Conservation (phyloP, 768 basidiomycete genomes). For the Podaxis rugospora region DNA sequence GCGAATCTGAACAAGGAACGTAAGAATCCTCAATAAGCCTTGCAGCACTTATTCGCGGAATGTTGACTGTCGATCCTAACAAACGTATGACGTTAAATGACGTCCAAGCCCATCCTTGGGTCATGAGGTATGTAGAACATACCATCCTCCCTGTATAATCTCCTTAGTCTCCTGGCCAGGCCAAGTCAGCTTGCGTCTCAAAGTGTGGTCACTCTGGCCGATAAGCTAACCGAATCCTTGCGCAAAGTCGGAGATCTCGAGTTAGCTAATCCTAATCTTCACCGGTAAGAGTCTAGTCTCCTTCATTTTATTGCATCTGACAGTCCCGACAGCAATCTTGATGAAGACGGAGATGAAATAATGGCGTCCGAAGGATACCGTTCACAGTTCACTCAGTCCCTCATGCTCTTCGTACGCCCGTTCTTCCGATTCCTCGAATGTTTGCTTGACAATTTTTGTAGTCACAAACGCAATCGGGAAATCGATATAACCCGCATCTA, state of each 20-base stretch:
- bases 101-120: constrained; percentile 63
- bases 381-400: constrained; percentile 76
- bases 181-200: constrained; percentile 64
- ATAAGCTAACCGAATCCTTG: constrained; percentile 65
- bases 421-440: constrained; percentile 10
- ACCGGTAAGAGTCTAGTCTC: constrained; percentile 20
- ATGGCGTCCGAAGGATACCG: constrained; percentile 53
- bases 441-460: constrained; percentile 22
- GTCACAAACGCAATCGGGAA: constrained; percentile 81
- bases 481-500: constrained; percentile 66
- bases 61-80: constrained; percentile 69
- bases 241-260: constrained; percentile 70
- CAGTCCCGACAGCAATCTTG: constrained; percentile 24
- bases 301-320: not conserved
- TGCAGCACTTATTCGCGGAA: constrained; percentile 68
- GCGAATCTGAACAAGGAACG: not conserved
- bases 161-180: constrained; percentile 28
- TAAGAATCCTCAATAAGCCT: not conserved
- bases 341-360: constrained; percentile 54
- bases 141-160: not conserved
- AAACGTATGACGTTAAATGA: constrained; percentile 60
- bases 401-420: constrained; percentile 72
- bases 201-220: constrained; percentile 52
- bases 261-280: constrained; percentile 56
- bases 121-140: constrained; percentile 44